These are phyloP conservation scores for Solanum hybrid DNA, from an alignment of 305 asterid species.

Conservation along the genomic window DNA sequence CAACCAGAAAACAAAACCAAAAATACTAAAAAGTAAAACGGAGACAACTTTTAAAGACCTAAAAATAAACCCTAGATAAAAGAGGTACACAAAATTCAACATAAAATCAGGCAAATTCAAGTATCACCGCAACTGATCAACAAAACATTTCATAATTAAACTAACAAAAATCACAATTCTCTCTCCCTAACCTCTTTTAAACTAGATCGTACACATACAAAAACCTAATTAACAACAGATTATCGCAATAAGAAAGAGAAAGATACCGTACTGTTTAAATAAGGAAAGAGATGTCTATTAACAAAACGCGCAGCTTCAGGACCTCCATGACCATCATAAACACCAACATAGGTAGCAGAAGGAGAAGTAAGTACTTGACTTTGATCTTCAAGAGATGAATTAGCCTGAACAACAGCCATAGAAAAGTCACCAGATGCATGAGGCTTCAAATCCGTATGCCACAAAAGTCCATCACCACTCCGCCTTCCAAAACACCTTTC, in stretches of 20 bases:
- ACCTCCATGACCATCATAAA: slow-evolving; percentile 97
- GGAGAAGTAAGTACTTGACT: slow-evolving; percentile 80
- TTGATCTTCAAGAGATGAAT: slow-evolving; percentile 80
- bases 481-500: slow-evolving; percentile 57
- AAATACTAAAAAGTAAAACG: not conserved
- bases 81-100: not conserved
- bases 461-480: slow-evolving; percentile 59
- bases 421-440: slow-evolving; percentile 85
- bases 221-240: not conserved
- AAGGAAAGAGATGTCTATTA: slow-evolving; percentile 67
- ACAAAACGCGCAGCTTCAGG: slow-evolving; percentile 95
- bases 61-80: not conserved
- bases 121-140: not conserved
- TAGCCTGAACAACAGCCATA: slow-evolving; percentile 97
- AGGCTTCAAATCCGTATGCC: slow-evolving; percentile 81
- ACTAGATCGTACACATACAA: not conserved
- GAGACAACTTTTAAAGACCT: not conserved
- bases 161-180: not conserved
- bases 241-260: not conserved
- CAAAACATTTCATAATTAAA: not conserved
- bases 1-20: not conserved
- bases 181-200: not conserved
- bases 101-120: not conserved
- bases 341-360: slow-evolving; percentile 83
- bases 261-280: slow-evolving; percentile 49